Evolutionary conservation across 1,284 basidiomycete species (phyloP).

Genomic region (Ceratobasidium theobromae): DNA sequence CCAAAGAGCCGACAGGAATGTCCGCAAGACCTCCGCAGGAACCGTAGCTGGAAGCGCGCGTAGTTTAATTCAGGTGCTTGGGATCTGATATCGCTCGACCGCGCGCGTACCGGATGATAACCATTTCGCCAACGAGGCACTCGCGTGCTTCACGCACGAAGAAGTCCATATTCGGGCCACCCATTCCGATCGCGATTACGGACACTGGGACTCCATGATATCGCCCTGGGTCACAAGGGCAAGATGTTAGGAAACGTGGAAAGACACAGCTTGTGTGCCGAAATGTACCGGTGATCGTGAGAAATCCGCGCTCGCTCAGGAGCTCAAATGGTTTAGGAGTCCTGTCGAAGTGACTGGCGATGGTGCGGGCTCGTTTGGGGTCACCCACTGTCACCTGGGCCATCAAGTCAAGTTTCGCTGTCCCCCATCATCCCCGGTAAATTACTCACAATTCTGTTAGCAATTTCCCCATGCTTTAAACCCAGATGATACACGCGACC

Average conservation of each 20-base stretch:
- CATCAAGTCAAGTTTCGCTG: not conserved
- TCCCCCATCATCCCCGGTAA: not conserved
- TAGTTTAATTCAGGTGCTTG: constrained; percentile 13
- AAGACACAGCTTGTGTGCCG: not conserved
- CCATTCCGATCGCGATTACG: constrained; percentile 83
- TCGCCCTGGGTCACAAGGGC: constrained; percentile 40
- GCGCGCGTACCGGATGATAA: constrained; percentile 63
- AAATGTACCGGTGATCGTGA: constrained; percentile 67
- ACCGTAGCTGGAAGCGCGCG: constrained; percentile 56
- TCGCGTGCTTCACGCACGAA: constrained; percentile 81
- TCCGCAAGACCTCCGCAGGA: constrained; percentile 77
- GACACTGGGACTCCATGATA: constrained; percentile 69
- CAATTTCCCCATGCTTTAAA: constrained; percentile 69
- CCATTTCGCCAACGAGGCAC: constrained; percentile 73
- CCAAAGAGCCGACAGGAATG: constrained; percentile 70
- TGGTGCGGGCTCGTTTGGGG: constrained; percentile 62
- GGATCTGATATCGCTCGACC: not conserved
- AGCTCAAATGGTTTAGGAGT: constrained; percentile 54
- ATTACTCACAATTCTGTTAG: constrained; percentile 70
- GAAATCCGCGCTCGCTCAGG: constrained; percentile 73
- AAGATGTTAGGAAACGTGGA: not conserved
- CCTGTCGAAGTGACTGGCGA: constrained; percentile 63
- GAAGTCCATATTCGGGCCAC: constrained; percentile 77
- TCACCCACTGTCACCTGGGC: constrained; percentile 73
- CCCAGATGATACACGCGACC: constrained; percentile 78